A percentile compares a stretch with the other conserved stretches of the same genome.
Conservation (phyloP, 805 yeast species). For the Barnettozyma populi region DNA sequence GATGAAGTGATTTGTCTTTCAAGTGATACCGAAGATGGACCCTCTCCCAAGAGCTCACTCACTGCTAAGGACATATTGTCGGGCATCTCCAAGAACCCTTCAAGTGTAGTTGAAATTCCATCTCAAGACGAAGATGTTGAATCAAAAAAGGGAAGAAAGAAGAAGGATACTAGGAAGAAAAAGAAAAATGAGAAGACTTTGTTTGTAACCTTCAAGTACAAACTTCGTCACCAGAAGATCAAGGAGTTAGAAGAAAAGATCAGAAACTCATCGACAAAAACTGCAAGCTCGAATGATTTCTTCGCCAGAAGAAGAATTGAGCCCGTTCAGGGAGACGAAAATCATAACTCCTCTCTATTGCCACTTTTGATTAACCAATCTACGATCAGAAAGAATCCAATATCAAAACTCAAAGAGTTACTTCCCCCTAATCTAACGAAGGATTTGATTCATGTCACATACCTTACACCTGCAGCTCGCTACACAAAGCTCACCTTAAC, state of each 20-base stretch:
- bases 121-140: constrained; percentile 11
- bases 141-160: constrained; percentile 2
- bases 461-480: constrained; percentile 1
- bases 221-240: constrained; percentile 14
- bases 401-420: constrained; percentile 20
- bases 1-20: neutral
- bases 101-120: constrained; percentile 13
- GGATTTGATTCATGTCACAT: constrained; percentile 15
- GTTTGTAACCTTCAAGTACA: constrained; percentile 17
- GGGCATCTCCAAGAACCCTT: neutral
- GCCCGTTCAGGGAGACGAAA: neutral
- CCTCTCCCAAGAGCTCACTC: neutral
- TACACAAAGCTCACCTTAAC: constrained; percentile 7
- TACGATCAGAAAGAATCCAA: constrained; percentile 9
- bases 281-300: constrained; percentile 19
- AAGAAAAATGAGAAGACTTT: neutral
- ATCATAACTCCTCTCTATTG: constrained; percentile 1
- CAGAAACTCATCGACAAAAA: constrained; percentile 7
- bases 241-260: constrained; percentile 22
- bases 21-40: neutral
- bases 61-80: constrained; percentile 2
- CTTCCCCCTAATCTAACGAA: constrained; percentile 9
- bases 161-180: neutral
- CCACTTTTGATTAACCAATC: constrained; percentile 8
- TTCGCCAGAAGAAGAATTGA: constrained; percentile 7